Evolutionary conservation across 352 stramenopile genomes (phyloP).

Genomic region (Blastocystis sp.): DNA sequence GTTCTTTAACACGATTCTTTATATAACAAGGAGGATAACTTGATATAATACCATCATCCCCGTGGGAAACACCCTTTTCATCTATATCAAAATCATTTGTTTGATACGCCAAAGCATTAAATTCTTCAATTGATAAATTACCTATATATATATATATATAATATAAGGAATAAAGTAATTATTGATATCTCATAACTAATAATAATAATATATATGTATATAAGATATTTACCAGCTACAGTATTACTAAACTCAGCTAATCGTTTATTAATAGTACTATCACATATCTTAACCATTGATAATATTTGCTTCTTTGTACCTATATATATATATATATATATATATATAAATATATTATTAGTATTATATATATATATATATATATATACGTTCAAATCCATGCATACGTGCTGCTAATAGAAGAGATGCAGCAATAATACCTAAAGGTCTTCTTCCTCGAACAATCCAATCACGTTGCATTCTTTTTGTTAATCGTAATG

Average conservation of each 20-base stretch:
- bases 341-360: conserved; percentile 72
- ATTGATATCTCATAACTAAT: no score
- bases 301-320: conserved; percentile 54
- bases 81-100: conserved; percentile 36
- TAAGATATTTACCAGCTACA: background rate
- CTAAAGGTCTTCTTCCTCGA: conserved; percentile 73
- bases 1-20: conserved; percentile 58
- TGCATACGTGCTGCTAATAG: conserved; percentile 83
- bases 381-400: conserved; percentile 62
- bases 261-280: conserved; percentile 76
- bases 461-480: conserved; percentile 99
- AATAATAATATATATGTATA: background rate
- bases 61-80: conserved; percentile 17
- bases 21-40: conserved; percentile 60
- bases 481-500: conserved; percentile 72
- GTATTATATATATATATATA: conserved; percentile 47
- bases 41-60: conserved; percentile 47
- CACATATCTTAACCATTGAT: conserved; percentile 76
- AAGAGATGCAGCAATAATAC: conserved; percentile 82
- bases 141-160: no score
- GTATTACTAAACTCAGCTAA: conserved; percentile 87
- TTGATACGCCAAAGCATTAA: conserved; percentile 64
- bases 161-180: no score
- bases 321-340: conserved; percentile 50
- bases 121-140: conserved; percentile 77